Percentiles rank a stretch among this genome's conserved stretches.
phyloP scores from a whole-genome alignment of 2,329 filamentous ascomycete genomes.

The Trichophyton equinum region DNA sequence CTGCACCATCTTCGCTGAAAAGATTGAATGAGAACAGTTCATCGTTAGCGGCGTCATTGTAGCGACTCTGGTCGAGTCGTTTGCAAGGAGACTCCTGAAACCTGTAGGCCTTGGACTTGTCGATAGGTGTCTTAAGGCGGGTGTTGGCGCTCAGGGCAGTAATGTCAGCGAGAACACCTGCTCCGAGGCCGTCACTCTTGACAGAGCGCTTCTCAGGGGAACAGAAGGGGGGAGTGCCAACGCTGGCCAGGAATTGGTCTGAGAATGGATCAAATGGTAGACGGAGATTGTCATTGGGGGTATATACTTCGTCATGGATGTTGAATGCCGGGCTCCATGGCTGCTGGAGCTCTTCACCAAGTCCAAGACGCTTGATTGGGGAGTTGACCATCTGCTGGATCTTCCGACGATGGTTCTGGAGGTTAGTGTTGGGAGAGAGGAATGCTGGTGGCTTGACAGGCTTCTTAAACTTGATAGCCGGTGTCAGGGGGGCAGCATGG shows the following conservation, averaged over 20 bases:
- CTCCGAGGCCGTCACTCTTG: constrained; percentile 39
- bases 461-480: constrained; percentile 67
- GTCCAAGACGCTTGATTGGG: constrained; percentile 42
- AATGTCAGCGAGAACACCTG: constrained; percentile 38
- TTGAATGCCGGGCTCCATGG: constrained; percentile 41
- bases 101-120: constrained; percentile 21
- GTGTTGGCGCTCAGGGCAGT: constrained; percentile 28
- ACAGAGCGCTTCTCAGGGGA: constrained; percentile 45
- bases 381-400: constrained; percentile 73
- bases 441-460: constrained; percentile 56
- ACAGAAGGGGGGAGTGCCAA: constrained; percentile 31
- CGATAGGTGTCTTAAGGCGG: constrained; percentile 22
- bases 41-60: constrained; percentile 28
- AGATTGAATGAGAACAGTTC: constrained; percentile 38
- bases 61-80: constrained; percentile 21
- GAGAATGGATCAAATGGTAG: constrained; percentile 46
- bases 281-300: constrained; percentile 28
- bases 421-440: constrained; percentile 82
- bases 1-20: constrained; percentile 31
- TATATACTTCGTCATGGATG: constrained; percentile 34
- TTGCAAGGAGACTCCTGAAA: constrained; percentile 33
- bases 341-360: constrained; percentile 28
- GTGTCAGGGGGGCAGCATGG: constrained; percentile 64
- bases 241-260: constrained; percentile 28
- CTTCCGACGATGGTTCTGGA: constrained; percentile 73